These are phyloP conservation scores for Amborella trichopoda DNA, from an alignment of 164 flowering plant genomes.

Conservation along the genomic window DNA sequence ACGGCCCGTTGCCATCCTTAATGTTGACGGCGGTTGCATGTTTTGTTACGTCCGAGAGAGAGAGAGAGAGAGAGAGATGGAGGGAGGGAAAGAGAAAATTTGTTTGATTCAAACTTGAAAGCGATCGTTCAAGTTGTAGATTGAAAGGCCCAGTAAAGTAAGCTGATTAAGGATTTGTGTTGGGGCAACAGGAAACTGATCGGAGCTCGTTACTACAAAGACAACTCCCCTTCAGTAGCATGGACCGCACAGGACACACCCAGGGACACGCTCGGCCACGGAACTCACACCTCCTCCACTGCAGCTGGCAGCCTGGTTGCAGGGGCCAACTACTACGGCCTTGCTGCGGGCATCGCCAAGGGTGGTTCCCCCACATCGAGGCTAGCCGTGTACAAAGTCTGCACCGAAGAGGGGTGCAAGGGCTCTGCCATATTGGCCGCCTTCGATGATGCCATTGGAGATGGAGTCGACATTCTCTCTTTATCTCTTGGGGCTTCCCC, in stretches of 20 bases:
- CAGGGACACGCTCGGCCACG: constrained; percentile 31
- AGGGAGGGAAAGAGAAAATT: too few species aligned
- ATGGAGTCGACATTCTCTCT: constrained; percentile 63
- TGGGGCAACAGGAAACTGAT: constrained; percentile 33
- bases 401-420: constrained; percentile 34
- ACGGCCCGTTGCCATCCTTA: too few species aligned
- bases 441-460: constrained; percentile 61
- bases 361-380: constrained; percentile 62
- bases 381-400: constrained; percentile 55
- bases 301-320: constrained; percentile 22
- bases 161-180: not conserved
- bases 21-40: too few species aligned
- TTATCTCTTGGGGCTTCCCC: constrained; percentile 43
- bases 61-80: too few species aligned
- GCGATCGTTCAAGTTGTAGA: not conserved
- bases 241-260: constrained; percentile 10
- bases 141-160: not conserved
- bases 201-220: constrained; percentile 42
- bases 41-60: too few species aligned
- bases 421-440: constrained; percentile 58
- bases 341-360: constrained; percentile 55
- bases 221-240: not conserved
- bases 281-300: constrained; percentile 27
- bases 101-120: too few species aligned
- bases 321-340: constrained; percentile 54